Percentiles rank a stretch among this genome's conserved stretches.
Conservation (phyloP, 1,284 basidiomycete genomes). For the Puccinia horiana region DNA sequence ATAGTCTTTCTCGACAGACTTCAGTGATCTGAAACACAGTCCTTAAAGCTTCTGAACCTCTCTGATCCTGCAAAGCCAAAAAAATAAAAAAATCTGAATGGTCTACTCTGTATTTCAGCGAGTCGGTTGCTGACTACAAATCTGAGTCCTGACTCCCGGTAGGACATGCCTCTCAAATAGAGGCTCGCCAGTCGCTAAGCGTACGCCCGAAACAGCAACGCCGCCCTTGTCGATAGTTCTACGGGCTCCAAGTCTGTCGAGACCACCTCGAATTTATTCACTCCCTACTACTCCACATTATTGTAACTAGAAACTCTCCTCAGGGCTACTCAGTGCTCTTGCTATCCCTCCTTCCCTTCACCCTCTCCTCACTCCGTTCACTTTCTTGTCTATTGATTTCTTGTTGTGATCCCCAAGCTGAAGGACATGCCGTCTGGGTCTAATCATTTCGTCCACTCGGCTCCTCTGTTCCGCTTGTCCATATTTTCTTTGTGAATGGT, state of each 20-base stretch:
- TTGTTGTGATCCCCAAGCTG: conserved; percentile 1
- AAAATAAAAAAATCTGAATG: not conserved
- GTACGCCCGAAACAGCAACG: not conserved
- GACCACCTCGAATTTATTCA: not conserved
- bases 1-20: not conserved
- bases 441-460: conserved; percentile 8
- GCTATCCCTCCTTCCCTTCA: not conserved
- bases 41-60: not conserved
- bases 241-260: conserved; percentile 9
- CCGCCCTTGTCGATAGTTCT: conserved; percentile 10
- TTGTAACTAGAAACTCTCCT: not conserved
- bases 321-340: not conserved
- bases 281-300: conserved; percentile 1
- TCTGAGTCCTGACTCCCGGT: not conserved
- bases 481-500: conserved; percentile 1
- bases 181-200: not conserved
- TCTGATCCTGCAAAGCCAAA: conserved; percentile 15
- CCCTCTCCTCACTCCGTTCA: not conserved
- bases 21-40: conserved; percentile 10
- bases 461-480: not conserved
- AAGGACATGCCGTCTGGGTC: conserved; percentile 16
- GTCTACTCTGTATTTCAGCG: conserved; percentile 6
- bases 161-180: conserved; percentile 3
- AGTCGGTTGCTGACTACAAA: conserved; percentile 6
- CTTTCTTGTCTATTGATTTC: conserved; percentile 3